Evolutionary conservation across 768 basidiomycete genomes (phyloP).

Genomic region (Tremella yokohamensis): DNA sequence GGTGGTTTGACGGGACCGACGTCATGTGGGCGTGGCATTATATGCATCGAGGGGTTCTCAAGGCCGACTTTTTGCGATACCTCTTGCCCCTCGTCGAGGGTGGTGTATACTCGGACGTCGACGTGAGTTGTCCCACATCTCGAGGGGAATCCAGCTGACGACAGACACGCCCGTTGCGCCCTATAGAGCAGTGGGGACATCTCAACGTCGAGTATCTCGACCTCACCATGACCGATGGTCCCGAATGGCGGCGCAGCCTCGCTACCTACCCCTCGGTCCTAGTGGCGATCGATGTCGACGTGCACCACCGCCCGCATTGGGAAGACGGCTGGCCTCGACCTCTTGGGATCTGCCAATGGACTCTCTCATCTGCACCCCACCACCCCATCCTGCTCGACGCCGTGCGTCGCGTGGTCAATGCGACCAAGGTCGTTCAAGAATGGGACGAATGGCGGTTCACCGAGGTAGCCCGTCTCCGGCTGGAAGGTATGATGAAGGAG

Average conservation of each 20-base stretch:
- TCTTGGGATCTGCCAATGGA: conserved; percentile 48
- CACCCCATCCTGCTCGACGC: conserved; percentile 50
- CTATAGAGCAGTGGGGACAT: conserved; percentile 39
- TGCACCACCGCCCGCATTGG: conserved; percentile 25
- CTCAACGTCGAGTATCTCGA: conserved; percentile 32
- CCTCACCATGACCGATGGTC: conserved; percentile 26
- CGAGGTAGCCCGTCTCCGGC: conserved; percentile 13
- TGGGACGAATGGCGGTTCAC: conserved; percentile 24
- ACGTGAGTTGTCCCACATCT: conserved; percentile 32
- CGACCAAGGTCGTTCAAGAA: conserved; percentile 25
- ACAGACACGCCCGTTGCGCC: conserved; percentile 34
- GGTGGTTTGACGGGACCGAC: conserved; percentile 18
- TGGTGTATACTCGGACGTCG: conserved; percentile 46
- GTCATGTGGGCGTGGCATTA: conserved; percentile 39
- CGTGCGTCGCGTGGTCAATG: conserved; percentile 37
- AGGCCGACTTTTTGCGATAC: conserved; percentile 45
- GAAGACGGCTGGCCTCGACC: conserved; percentile 31
- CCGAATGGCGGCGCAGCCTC: conserved; percentile 21
- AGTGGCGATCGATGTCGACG: conserved; percentile 40
- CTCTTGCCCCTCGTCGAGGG: conserved; percentile 38
- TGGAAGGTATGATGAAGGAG: conserved; percentile 8
- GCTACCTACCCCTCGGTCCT: conserved; percentile 33
- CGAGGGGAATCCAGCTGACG: not conserved
- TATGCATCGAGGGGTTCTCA: conserved; percentile 40
- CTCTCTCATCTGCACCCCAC: conserved; percentile 37